These are phyloP conservation scores for Xylaria venustula DNA, from an alignment of 495 filamentous ascomycete genomes.

Conservation along the genomic window DNA sequence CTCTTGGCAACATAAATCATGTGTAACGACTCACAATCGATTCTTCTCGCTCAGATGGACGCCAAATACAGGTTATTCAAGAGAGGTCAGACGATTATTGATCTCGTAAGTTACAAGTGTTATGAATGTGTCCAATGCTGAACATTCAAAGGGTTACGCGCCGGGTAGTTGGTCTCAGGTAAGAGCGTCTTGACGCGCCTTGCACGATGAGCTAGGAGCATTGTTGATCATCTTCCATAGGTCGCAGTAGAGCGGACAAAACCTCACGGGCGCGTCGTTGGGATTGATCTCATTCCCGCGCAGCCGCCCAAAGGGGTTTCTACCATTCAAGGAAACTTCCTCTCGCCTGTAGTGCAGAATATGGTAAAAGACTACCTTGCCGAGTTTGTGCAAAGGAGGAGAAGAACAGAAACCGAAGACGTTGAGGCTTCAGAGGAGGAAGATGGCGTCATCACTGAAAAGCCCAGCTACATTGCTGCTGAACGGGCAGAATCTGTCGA, in stretches of 20 bases:
- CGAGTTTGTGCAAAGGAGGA: conserved; percentile 53
- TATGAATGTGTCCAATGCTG: not conserved
- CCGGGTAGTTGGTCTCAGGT: conserved; percentile 95
- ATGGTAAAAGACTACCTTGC: conserved; percentile 72
- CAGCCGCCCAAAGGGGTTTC: conserved; percentile 86
- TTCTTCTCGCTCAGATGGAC: conserved; percentile 59
- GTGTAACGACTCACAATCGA: not conserved
- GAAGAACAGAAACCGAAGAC: too few species aligned
- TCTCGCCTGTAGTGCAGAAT: conserved; percentile 64
- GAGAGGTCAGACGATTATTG: conserved; percentile 79
- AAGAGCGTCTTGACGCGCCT: conserved; percentile 6
- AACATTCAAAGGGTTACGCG: conserved; percentile 70
- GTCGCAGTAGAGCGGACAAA: conserved; percentile 78
- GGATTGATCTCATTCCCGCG: conserved; percentile 90
- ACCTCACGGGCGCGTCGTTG: conserved; percentile 76
- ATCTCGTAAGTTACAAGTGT: conserved; percentile 58
- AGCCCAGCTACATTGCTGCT: conserved; percentile 53
- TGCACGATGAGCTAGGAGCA: not conserved
- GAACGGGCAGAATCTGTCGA: conserved; percentile 42
- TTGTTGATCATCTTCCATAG: conserved; percentile 34
- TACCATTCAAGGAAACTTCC: conserved; percentile 91
- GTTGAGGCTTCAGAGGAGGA: conserved; percentile 15
- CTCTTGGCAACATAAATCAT: not conserved
- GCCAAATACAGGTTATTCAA: conserved; percentile 75
- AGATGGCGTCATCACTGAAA: conserved; percentile 32